Evolutionary conservation across 2,329 filamentous ascomycete genomes (phyloP).

Genomic region (Penicillium sp.): DNA sequence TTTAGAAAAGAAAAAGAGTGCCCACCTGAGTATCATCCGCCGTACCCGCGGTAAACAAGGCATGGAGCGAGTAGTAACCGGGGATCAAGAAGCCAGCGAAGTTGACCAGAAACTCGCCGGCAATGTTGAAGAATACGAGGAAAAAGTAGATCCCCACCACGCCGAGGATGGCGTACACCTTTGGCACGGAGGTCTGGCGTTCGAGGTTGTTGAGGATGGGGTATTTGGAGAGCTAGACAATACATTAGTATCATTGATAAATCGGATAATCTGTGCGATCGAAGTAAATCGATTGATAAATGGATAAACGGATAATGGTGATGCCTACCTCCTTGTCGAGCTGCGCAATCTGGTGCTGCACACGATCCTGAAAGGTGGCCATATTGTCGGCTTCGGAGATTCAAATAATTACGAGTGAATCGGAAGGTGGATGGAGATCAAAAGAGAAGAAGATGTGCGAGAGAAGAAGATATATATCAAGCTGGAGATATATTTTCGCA

Average conservation of each 20-base stretch:
- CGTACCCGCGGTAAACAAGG: slow-evolving; percentile 58
- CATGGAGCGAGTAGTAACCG: slow-evolving; percentile 63
- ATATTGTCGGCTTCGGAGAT: slow-evolving; percentile 20
- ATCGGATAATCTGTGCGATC: neutral
- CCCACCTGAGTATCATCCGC: slow-evolving; percentile 63
- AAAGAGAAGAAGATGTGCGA: neutral
- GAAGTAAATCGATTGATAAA: too few species aligned
- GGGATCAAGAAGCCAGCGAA: slow-evolving; percentile 63
- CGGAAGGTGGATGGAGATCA: neutral
- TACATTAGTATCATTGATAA: neutral
- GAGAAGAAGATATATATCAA: neutral
- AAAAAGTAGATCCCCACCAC: slow-evolving; percentile 65
- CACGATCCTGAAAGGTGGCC: slow-evolving; percentile 57
- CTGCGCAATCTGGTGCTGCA: slow-evolving; percentile 61
- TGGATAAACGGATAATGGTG: too few species aligned
- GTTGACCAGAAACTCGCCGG: slow-evolving; percentile 65
- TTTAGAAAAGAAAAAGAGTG: neutral
- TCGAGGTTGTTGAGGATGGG: slow-evolving; percentile 64
- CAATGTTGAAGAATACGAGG: slow-evolving; percentile 69
- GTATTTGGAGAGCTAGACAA: slow-evolving; percentile 61
- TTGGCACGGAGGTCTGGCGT: slow-evolving; percentile 64
- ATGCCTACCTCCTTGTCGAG: slow-evolving; percentile 62
- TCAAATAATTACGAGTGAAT: neutral
- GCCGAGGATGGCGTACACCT: slow-evolving; percentile 64
- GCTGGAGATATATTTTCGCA: neutral